A percentile compares a stretch with the other conserved stretches of the same genome.
phyloP scores from a whole-genome alignment of 176 grass and related monocot genomes.

The Phoenix dactylifera region DNA sequence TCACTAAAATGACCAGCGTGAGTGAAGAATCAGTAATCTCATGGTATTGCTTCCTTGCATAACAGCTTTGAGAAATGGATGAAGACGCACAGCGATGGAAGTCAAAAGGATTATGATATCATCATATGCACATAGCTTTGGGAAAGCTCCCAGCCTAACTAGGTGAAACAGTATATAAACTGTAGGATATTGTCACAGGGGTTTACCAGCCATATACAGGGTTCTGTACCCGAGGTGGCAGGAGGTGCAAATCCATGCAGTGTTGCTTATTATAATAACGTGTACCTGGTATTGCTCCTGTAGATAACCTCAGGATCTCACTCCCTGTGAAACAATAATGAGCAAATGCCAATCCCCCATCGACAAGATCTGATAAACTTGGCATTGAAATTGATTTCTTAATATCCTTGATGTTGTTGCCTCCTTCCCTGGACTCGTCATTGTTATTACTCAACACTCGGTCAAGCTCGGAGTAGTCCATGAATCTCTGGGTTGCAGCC shows the following conservation, averaged over 20 bases:
- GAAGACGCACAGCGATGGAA: too few relatives aligned
- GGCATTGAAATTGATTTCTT: constrained; percentile 50
- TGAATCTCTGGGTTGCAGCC: constrained; percentile 79
- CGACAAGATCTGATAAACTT: constrained; percentile 53
- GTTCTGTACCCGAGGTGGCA: constrained; percentile 72
- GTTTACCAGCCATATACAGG: constrained; percentile 84
- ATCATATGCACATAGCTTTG: background rate
- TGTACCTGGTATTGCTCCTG: constrained; percentile 69
- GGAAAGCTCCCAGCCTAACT: too few relatives aligned
- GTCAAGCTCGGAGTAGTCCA: constrained; percentile 79
- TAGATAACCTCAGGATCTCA: constrained; percentile 63
- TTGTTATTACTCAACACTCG: constrained; percentile 33
- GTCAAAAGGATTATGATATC: too few relatives aligned
- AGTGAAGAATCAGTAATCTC: too few relatives aligned
- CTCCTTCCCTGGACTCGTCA: background rate
- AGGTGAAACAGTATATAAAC: background rate
- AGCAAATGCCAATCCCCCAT: constrained; percentile 71
- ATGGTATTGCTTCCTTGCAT: too few relatives aligned
- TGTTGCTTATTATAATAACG: constrained; percentile 60
- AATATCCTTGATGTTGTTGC: constrained; percentile 26
- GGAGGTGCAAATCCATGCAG: constrained; percentile 54
- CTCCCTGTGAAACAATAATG: constrained; percentile 82
- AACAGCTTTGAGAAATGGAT: too few relatives aligned
- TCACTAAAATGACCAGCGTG: too few relatives aligned
- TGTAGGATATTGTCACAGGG: background rate